Conservation (phyloP, 2,329 filamentous ascomycete species). For the Curvularia eragrostidis region DNA sequence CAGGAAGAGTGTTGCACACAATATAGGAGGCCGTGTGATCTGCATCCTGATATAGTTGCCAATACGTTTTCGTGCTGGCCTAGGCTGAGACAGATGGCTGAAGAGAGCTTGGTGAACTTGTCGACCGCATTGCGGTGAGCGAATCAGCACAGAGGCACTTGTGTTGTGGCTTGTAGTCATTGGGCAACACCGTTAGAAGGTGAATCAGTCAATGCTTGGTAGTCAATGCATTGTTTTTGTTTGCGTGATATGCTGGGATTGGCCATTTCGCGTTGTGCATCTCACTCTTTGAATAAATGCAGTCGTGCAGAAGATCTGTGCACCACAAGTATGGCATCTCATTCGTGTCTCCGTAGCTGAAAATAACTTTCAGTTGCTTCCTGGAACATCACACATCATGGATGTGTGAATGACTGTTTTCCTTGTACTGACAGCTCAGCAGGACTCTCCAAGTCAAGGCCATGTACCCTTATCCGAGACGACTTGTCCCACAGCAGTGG, state of each 20-base stretch:
- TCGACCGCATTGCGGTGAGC: constrained; percentile 14
- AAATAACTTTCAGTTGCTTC: background rate
- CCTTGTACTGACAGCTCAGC: background rate
- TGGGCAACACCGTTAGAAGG: constrained; percentile 12
- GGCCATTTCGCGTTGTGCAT: background rate
- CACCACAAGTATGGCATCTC: too few species aligned
- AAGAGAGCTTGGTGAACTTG: constrained; percentile 16
- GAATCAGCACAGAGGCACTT: constrained; percentile 16
- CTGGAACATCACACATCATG: background rate
- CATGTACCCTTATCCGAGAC: background rate
- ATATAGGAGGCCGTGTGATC: constrained; percentile 14
- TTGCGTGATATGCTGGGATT: background rate
- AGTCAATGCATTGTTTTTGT: background rate
- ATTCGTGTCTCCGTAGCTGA: background rate
- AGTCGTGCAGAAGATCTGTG: too few species aligned
- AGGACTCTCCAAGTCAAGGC: background rate
- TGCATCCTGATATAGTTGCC: constrained; percentile 33
- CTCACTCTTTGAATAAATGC: background rate
- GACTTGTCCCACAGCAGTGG: background rate
- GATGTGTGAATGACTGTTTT: background rate
- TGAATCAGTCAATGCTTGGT: background rate
- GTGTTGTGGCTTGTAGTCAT: background rate
- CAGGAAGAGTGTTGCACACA: constrained; percentile 31
- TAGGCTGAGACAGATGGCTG: constrained; percentile 33
- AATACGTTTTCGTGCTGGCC: constrained; percentile 19